A percentile compares a stretch with the other conserved stretches of the same genome.
These are phyloP conservation scores for Artemisia argyi DNA, from an alignment of 129 eudicot genomes.

Conservation along the genomic window DNA sequence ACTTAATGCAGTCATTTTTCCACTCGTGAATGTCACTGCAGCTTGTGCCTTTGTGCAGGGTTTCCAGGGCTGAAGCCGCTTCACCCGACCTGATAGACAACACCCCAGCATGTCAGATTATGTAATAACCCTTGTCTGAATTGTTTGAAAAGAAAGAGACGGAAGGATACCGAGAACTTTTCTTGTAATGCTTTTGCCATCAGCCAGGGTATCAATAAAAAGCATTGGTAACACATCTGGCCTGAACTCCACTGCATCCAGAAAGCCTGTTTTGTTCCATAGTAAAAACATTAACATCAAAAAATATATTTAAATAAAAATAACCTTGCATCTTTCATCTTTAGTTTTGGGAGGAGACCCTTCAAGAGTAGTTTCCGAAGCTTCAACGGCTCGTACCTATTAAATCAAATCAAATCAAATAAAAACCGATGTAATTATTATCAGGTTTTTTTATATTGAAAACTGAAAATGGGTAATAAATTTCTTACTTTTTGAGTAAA, in stretches of 20 bases:
- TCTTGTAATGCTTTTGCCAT: conserved; percentile 69
- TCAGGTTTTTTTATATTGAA: too few relatives aligned
- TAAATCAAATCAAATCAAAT: too few relatives aligned
- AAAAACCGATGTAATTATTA: too few relatives aligned
- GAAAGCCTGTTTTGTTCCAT: conserved; percentile 55
- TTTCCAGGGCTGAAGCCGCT: conserved; percentile 76
- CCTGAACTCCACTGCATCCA: conserved; percentile 78
- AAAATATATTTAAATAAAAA: too few relatives aligned
- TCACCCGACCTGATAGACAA: conserved; percentile 59
- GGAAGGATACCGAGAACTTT: conserved; percentile 75
- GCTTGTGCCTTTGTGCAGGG: conserved; percentile 95
- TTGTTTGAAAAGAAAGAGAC: conserved; percentile 10
- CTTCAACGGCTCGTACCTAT: too few relatives aligned
- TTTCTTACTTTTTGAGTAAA: too few relatives aligned
- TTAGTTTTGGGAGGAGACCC: too few relatives aligned
- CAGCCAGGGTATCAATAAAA: conserved; percentile 62
- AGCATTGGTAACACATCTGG: conserved; percentile 58
- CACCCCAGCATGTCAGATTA: not conserved
- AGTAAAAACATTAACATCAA: too few relatives aligned
- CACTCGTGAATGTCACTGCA: conserved; percentile 86
- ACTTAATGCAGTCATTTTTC: conserved; percentile 49
- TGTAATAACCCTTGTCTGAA: not conserved
- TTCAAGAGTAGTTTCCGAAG: too few relatives aligned
- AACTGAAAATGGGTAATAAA: too few relatives aligned
- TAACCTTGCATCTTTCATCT: too few relatives aligned